These are phyloP conservation scores for Microcyclosporella mali DNA, from an alignment of 2,329 filamentous ascomycete species.

Conservation along the genomic window DNA sequence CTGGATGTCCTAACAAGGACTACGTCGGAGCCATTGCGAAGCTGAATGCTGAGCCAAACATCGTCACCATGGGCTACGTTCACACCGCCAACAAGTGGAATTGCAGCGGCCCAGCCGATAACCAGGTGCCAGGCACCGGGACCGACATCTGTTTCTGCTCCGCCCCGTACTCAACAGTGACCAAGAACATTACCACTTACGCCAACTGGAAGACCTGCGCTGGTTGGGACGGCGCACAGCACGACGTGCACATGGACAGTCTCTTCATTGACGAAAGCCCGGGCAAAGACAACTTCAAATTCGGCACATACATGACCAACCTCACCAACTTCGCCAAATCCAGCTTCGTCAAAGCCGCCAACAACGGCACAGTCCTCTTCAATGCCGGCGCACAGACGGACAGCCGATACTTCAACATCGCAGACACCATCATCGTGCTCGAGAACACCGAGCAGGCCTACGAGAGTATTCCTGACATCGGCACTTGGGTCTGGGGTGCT, in stretches of 20 bases:
- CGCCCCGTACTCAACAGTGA: neutral
- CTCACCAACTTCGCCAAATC: conserved; percentile 3
- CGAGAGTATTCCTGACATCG: conserved; percentile 4
- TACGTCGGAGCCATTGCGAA: conserved; percentile 20
- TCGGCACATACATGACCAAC: conserved; percentile 4
- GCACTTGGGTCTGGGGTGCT: conserved; percentile 1
- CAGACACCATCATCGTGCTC: conserved; percentile 7
- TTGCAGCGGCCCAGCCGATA: conserved; percentile 10
- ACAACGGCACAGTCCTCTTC: conserved; percentile 6
- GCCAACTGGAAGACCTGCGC: conserved; percentile 3
- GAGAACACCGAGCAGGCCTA: conserved; percentile 5
- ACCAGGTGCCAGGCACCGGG: neutral
- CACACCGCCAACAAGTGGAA: conserved; percentile 22
- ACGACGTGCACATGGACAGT: conserved; percentile 6
- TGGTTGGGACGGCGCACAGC: conserved; percentile 1
- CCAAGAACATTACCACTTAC: conserved; percentile 6
- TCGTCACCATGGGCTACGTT: conserved; percentile 27
- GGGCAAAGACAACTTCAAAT: conserved; percentile 1
- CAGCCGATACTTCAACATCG: conserved; percentile 4
- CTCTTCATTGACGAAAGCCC: conserved; percentile 10
- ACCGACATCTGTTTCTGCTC: conserved; percentile 6
- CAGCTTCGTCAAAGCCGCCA: neutral
- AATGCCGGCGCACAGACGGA: conserved; percentile 7
- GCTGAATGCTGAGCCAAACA: conserved; percentile 24
- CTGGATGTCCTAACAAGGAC: conserved; percentile 18